These are phyloP conservation scores for Coniferiporia weirii DNA, from an alignment of 1,284 basidiomycete species.

Conservation along the genomic window DNA sequence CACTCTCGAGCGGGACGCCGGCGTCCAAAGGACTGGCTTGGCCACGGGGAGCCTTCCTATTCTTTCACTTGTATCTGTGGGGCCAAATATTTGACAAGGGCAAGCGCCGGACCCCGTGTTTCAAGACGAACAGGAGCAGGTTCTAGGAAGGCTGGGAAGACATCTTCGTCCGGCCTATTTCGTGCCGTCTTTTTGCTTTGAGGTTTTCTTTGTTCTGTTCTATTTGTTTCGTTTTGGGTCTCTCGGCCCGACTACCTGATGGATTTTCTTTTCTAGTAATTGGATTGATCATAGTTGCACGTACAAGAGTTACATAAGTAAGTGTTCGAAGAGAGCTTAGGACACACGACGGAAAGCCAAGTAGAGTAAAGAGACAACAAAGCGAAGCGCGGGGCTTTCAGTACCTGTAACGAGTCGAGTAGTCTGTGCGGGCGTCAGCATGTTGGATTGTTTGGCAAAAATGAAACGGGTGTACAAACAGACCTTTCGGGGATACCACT, in stretches of 20 bases:
- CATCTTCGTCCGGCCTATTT: too few species aligned
- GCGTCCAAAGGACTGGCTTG: too few species aligned
- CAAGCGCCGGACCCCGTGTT: too few species aligned
- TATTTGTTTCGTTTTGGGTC: too few species aligned
- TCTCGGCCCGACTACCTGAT: background rate
- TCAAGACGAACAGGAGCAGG: too few species aligned
- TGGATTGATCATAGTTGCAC: background rate
- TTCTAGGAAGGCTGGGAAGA: too few species aligned
- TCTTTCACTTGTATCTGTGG: too few species aligned
- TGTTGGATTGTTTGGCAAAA: background rate
- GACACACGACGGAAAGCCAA: background rate
- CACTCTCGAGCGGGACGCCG: too few species aligned
- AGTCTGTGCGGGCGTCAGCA: conserved; percentile 44
- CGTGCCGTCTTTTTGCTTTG: too few species aligned
- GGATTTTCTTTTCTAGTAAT: background rate
- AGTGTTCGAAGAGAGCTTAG: background rate
- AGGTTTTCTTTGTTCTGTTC: too few species aligned
- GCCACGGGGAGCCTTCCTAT: too few species aligned
- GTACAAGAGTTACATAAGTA: background rate
- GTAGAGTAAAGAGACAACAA: background rate
- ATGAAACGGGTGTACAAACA: conserved; percentile 22
- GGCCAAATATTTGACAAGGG: too few species aligned
- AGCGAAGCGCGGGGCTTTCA: conserved; percentile 26
- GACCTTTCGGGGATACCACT: conserved; percentile 94
- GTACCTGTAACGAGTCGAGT: conserved; percentile 81